Percentiles rank a stretch among this genome's conserved stretches.
These are phyloP conservation scores for Zalaria sp. DNA, from an alignment of 2,329 filamentous ascomycete species.

Conservation along the genomic window DNA sequence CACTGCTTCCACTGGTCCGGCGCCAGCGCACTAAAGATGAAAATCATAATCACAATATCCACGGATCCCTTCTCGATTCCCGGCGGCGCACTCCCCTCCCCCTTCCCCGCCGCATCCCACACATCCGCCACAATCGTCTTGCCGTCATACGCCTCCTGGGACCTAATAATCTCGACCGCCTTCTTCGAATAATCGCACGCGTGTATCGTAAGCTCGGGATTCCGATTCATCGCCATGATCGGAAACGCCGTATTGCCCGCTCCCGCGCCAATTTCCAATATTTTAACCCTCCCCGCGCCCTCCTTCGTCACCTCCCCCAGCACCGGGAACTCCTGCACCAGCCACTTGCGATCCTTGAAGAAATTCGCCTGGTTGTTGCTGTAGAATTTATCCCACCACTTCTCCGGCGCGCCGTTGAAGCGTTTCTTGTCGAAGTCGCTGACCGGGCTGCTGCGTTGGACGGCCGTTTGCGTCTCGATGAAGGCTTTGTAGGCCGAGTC, in stretches of 20 bases:
- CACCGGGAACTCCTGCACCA: conserved; percentile 88
- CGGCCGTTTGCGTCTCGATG: conserved; percentile 67
- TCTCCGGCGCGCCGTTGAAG: conserved; percentile 83
- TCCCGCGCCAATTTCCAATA: conserved; percentile 87
- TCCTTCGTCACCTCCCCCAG: conserved; percentile 60
- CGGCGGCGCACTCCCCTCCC: conserved; percentile 48
- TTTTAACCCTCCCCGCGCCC: conserved; percentile 52
- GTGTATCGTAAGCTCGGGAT: conserved; percentile 68
- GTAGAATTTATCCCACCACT: conserved; percentile 98
- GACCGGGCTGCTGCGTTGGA: conserved; percentile 75
- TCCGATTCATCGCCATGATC: conserved; percentile 70
- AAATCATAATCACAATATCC: conserved; percentile 87
- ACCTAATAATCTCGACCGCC: conserved; percentile 84
- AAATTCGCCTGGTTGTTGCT: conserved; percentile 96
- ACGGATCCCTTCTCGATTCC: conserved; percentile 65
- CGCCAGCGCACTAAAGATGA: conserved; percentile 87
- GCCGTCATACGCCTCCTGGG: conserved; percentile 60
- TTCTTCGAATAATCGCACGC: conserved; percentile 95
- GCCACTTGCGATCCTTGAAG: conserved; percentile 97
- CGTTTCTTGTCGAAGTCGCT: conserved; percentile 82
- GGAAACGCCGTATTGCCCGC: conserved; percentile 96
- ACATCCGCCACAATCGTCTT: conserved; percentile 64
- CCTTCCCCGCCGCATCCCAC: conserved; percentile 67
- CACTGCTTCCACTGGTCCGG: conserved; percentile 75
- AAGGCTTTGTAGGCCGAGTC: conserved; percentile 80